These are phyloP conservation scores for Pluteus cervinus DNA, from an alignment of 768 basidiomycete species.

Conservation along the genomic window DNA sequence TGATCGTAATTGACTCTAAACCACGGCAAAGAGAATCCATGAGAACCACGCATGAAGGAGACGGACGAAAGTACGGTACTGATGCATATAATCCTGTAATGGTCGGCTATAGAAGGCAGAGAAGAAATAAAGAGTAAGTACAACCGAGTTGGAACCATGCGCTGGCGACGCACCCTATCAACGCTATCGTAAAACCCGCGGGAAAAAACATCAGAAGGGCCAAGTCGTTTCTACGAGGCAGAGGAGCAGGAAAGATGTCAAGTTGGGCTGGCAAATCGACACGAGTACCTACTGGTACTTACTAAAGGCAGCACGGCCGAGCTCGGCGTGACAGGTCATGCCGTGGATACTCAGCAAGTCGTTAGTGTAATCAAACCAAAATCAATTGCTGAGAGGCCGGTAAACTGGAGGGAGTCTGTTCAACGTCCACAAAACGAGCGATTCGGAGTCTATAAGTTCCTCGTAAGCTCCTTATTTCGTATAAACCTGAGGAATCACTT, in stretches of 20 bases:
- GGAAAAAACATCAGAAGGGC: neutral
- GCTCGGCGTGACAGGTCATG: conserved; percentile 58
- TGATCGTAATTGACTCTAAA: conserved; percentile 66
- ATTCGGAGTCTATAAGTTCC: too few species aligned
- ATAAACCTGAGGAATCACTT: too few species aligned
- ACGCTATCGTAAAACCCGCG: neutral
- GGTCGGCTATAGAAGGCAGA: conserved; percentile 52
- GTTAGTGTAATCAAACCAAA: too few species aligned
- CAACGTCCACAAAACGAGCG: too few species aligned
- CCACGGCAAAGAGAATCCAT: too few species aligned
- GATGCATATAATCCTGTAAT: conserved; percentile 83
- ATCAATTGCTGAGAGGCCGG: too few species aligned
- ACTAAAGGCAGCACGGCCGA: conserved; percentile 65
- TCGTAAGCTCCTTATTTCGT: too few species aligned
- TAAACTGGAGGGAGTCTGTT: too few species aligned
- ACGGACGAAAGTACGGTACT: conserved; percentile 14
- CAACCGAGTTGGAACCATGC: too few species aligned
- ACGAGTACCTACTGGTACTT: conserved; percentile 8
- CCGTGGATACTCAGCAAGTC: too few species aligned
- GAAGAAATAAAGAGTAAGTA: conserved; percentile 1
- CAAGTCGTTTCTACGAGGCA: conserved; percentile 31
- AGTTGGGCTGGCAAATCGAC: neutral
- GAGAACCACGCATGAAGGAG: too few species aligned
- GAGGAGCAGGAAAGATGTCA: conserved; percentile 4
- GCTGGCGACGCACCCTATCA: too few species aligned